Evolutionary conservation across 257 asterid species (phyloP), one percentile per base, ranked within the genome.

Genomic region (Jacaranda mimosifolia): DNA sequence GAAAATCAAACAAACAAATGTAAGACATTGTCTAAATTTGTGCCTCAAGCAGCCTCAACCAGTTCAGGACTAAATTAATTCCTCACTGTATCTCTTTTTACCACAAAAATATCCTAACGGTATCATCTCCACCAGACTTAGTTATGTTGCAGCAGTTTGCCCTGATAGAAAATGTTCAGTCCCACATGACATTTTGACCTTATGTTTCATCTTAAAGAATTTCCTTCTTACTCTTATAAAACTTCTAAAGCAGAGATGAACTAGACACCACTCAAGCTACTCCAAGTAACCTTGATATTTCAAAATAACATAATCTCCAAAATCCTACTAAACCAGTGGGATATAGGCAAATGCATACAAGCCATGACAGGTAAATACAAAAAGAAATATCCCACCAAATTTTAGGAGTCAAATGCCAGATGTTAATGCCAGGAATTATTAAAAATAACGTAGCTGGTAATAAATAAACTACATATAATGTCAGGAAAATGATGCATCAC

Each of bases 201-300:
- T 56, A 60, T 73, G 65, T n/a, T 48, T 60, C 62, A 73, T 73
- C 60, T 46, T 59, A 73, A 46, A 35, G 51, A 60, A 32, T 45
- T 65, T 57, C 32, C 58, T 19, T 42, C 40, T 43, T 58, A 19
- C 58, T 43, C 67, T 59, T 21, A 59, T 12, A 9, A 18, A 19
- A 21, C 45, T 10, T 17, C 32, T 1, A 26, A 26, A 26, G 32
- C 2, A 26, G 32, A 26, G 64, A 36, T 71, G 19, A 38, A 17
- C 3, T 0, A 57, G 4, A 57, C 45, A 58, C 63, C 75, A 4
- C 68, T 72, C 58, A 26, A 56, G 43, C 62, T 58, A 57, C 40
- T 19, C 68, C 58, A 72, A 57, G 68, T 14, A 56, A 40, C 21
- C 21, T 57, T 13, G 59, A 40, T 12, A 42, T 57, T 56, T 56